These are phyloP conservation scores for Jackrogersella minutella DNA, from an alignment of 495 filamentous ascomycete species.

Conservation along the genomic window DNA sequence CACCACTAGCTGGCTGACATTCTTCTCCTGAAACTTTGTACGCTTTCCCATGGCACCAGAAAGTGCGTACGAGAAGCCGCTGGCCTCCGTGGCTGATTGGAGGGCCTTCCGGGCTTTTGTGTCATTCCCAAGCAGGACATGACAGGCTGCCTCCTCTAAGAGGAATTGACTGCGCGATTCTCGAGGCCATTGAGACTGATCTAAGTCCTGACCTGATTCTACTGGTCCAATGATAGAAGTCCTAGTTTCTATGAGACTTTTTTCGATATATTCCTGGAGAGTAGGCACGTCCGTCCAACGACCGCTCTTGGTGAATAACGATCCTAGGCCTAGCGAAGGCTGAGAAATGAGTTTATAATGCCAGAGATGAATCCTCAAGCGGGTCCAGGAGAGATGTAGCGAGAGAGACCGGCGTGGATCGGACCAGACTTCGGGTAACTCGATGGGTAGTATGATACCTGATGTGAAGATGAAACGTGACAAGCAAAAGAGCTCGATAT, in stretches of 20 bases:
- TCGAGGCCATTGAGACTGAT: slow-evolving; percentile 40
- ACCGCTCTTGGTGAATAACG: slow-evolving; percentile 50
- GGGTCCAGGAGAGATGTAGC: slow-evolving; percentile 55
- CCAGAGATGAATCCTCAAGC: slow-evolving; percentile 77
- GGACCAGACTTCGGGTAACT: slow-evolving; percentile 11
- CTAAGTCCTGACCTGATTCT: slow-evolving; percentile 44
- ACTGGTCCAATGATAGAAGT: slow-evolving; percentile 47
- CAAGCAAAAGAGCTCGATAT: slow-evolving; percentile 81
- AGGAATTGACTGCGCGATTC: slow-evolving; percentile 69
- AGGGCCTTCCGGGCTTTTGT: slow-evolving; percentile 76
- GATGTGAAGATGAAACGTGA: slow-evolving; percentile 72
- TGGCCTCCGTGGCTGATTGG: slow-evolving; percentile 65
- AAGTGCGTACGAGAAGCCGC: slow-evolving; percentile 80
- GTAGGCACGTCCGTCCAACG: slow-evolving; percentile 60
- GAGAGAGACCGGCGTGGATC: slow-evolving; percentile 15
- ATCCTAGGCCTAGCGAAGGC: slow-evolving; percentile 65
- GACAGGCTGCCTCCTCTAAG: slow-evolving; percentile 81
- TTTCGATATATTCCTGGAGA: slow-evolving; percentile 59
- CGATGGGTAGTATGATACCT: slow-evolving; percentile 42
- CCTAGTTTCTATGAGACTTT: slow-evolving; percentile 34
- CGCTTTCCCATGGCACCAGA: slow-evolving; percentile 89
- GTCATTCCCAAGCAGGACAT: slow-evolving; percentile 87
- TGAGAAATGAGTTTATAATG: slow-evolving; percentile 90
- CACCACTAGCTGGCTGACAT: slow-evolving; percentile 90
- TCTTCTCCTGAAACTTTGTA: slow-evolving; percentile 90